Evolutionary conservation across 208 protist species (phyloP).

Genomic region (Kentomonas sorsogonicus): DNA sequence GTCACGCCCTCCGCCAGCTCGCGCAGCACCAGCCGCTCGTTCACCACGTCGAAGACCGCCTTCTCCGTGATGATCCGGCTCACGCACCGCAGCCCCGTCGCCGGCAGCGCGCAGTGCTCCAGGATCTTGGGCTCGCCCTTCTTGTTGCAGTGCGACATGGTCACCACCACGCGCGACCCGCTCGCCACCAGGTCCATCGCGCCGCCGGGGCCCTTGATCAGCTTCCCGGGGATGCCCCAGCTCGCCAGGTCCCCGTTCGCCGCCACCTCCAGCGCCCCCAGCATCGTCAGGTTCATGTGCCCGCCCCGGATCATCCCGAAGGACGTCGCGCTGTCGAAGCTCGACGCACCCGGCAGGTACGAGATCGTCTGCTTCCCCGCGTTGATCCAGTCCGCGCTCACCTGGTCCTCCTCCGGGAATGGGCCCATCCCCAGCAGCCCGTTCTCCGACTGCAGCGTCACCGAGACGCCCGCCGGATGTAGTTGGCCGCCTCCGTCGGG

Average conservation of each 20-base stretch:
- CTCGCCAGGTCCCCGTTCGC: constrained; percentile 95
- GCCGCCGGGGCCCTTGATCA: constrained; percentile 97
- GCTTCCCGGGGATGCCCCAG: constrained; percentile 97
- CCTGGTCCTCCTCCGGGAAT: constrained; percentile 81
- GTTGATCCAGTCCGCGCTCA: constrained; percentile 95
- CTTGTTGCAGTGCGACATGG: constrained; percentile 95
- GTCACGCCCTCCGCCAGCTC: constrained; percentile 90
- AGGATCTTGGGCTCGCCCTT: constrained; percentile 94
- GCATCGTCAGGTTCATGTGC: constrained; percentile 95
- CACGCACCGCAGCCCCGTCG: constrained; percentile 90
- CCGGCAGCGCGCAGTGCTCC: constrained; percentile 87
- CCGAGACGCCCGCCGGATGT: constrained; percentile 74
- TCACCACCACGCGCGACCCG: constrained; percentile 93
- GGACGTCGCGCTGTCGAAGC: constrained; percentile 91
- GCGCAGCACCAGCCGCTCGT: constrained; percentile 80
- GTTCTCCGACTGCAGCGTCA: constrained; percentile 92
- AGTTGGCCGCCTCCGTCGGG: constrained; percentile 93
- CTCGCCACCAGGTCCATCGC: constrained; percentile 95
- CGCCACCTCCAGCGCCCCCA: constrained; percentile 94
- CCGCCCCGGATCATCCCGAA: constrained; percentile 97
- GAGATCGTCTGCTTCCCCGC: constrained; percentile 97
- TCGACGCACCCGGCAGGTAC: constrained; percentile 87
- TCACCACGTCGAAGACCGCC: constrained; percentile 94
- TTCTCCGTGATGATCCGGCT: constrained; percentile 96
- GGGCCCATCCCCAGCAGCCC: constrained; percentile 92